Evolutionary conservation across 2,329 filamentous ascomycete genomes (phyloP), one percentile per base, ranked within the genome.

Genomic region (Xylogone sp.): DNA sequence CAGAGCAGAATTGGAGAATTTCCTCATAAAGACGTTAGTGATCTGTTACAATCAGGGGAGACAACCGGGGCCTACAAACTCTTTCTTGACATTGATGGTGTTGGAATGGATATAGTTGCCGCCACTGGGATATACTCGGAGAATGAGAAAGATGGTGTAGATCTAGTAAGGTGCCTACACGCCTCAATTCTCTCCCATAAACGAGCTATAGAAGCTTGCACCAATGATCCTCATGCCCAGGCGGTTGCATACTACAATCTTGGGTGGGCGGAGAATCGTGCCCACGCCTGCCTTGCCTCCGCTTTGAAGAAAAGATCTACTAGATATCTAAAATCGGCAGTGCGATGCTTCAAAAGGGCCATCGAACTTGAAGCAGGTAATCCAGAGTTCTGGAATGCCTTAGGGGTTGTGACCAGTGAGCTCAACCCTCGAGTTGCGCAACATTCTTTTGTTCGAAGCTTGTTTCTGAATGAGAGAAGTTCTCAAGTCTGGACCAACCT

Each of bases 221-320:
- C 83, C 1, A 75, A 84, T 53, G 92, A 99, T 63, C 67, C 82
- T 7, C 89, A 97, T 66, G 92, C 93, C 3, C 92, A 95, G 69
- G 90, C 94, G 1, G 89, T 97, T n/a, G 90, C 92, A 0, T 94
- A 93, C 79, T 99, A 96, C 70, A 99, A 99, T 63, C 75, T 99
- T 18, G 94, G 94, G 42, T 97, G 92, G 89, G 88, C 90, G 1
- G 94, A 99, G 67, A 84, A 94, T 65, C 82, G 87, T 43, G 88
- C 91, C 1, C 89, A 95, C 64, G 73, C 76, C 10, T 89, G 83
- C 62, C 74, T 90, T 19, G 79, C 78, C 31, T 66, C 67, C 1
- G 65, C 69, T 2, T 62, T 77, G 45, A 67, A 66, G 49, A 84
- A 83, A 62, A 86, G 78, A 62, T 75, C 78, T 18, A 79, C 83